Evolutionary conservation across 2,329 filamentous ascomycete genomes (phyloP), one percentile per base, ranked within the genome.

Genomic region (Ophioceras dolichostomum): DNA sequence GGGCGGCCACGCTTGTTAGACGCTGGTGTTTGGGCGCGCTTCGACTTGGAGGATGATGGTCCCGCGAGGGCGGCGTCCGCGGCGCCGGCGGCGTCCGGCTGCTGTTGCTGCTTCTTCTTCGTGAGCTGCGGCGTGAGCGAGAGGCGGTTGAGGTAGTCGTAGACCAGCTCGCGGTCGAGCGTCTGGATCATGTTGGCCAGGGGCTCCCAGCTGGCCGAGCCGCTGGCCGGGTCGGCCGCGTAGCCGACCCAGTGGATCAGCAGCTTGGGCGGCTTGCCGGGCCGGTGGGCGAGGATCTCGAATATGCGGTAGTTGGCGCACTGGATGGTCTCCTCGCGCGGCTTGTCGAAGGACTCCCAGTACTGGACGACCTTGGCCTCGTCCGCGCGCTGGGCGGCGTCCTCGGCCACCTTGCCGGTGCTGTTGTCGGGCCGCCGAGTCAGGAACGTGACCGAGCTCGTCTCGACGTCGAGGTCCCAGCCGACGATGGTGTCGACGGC

Each of bases 201-300:
- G 10, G 32, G 32, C 32, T 34, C 32, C 32, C 18, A 34, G 32
- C 19, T 34, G 19, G 32, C 32, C 10, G 19, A 21, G 7, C 29
- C 29, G 14, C 19, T 17, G 14, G 10, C 10, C 9, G 14, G 14
- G 29, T 34, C 13, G 32, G 12, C 32, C 32, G 8, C 16, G 21
- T 34, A 34, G 19, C 32, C 32, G 21, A 34, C 20, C 32, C 32
- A 34, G 19, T 34, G 19, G 14, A 34, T 24, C 32, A 14, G 20
- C 18, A 34, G 20, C 32, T 10, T 8, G 19, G 32, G 32, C 19
- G 5, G 10, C 32, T 34, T 34, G 32, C 32, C 32, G 10, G 32
- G 19, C 32, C 10, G 14, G 21, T 34, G 32, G 13, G 7, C 12
- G 10, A 34, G 32, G 19, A 34, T 34, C 9, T 14, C 17, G n/a